Evolutionary conservation across 768 basidiomycete genomes (phyloP).

Genomic region (Amanita polypyramis): DNA sequence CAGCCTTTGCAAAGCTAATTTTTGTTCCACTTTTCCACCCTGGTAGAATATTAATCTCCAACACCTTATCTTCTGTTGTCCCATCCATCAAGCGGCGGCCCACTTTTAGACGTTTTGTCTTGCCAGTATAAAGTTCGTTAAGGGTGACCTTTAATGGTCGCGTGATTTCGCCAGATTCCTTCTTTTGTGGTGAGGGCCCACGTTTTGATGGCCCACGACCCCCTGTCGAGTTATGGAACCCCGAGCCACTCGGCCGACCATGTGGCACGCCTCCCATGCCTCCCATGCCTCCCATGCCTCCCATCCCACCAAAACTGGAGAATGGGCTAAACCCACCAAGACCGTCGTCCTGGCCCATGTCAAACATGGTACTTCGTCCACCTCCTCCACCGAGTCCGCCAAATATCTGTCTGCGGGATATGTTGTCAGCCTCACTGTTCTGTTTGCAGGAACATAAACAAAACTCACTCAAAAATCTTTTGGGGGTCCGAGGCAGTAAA

Average conservation of each 20-base stretch:
- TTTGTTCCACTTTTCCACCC: conserved; percentile 98
- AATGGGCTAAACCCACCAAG: conserved; percentile 28
- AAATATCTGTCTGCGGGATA: conserved; percentile 47
- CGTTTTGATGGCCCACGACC: too few relatives aligned
- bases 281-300: conserved; percentile 22
- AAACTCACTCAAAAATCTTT: conserved; percentile 78
- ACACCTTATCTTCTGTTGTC: conserved; percentile 72
- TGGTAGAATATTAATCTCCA: conserved; percentile 71
- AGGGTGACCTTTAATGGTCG: conserved; percentile 80
- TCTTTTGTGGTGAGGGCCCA: conserved; percentile 19
- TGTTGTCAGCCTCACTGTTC: not conserved
- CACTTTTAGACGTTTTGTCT: conserved; percentile 83
- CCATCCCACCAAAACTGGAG: conserved; percentile 31
- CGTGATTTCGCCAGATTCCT: conserved; percentile 49
- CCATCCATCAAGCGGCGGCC: conserved; percentile 66
- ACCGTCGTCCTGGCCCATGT: conserved; percentile 33
- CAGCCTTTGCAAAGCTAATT: conserved; percentile 78
- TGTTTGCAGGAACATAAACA: not conserved
- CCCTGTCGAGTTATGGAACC: too few relatives aligned
- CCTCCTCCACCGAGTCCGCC: conserved; percentile 22
- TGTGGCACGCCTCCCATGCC: conserved; percentile 16
- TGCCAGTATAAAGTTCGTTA: conserved; percentile 77
- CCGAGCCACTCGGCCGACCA: too few relatives aligned
- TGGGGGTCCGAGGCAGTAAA: conserved; percentile 78
- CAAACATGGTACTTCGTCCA: conserved; percentile 17